These are phyloP conservation scores for Schwanniomyces sp. DNA, from an alignment of 805 yeast genomes.

Conservation along the genomic window DNA sequence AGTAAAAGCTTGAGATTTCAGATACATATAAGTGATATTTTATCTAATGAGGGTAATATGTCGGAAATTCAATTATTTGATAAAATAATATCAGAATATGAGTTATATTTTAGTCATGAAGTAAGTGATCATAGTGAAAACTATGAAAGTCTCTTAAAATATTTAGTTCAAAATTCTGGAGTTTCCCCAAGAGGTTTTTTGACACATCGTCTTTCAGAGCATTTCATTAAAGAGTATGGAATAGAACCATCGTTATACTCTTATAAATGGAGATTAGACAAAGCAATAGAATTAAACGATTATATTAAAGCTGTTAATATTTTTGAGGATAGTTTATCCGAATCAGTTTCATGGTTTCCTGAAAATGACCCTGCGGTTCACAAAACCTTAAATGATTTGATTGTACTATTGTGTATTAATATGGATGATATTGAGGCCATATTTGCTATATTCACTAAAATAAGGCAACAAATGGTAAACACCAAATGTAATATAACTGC, in stretches of 20 bases:
- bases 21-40: conserved; percentile 11
- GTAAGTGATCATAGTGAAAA: conserved; percentile 11
- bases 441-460: conserved; percentile 32
- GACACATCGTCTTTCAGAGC: conserved; percentile 11
- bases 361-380: conserved; percentile 34
- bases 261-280: conserved; percentile 29
- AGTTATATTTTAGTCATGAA: background rate
- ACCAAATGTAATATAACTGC: conserved; percentile 26
- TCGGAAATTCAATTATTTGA: conserved; percentile 4
- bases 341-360: conserved; percentile 21
- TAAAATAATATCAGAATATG: conserved; percentile 1
- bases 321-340: conserved; percentile 30
- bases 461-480: conserved; percentile 36
- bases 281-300: conserved; percentile 19
- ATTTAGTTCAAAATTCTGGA: conserved; percentile 11
- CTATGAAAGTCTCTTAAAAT: conserved; percentile 17
- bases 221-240: conserved; percentile 8
- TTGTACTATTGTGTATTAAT: conserved; percentile 34
- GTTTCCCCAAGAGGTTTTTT: conserved; percentile 20
- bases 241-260: conserved; percentile 18
- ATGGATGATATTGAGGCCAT: conserved; percentile 21
- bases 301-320: conserved; percentile 21
- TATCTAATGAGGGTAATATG: background rate
- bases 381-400: conserved; percentile 44
- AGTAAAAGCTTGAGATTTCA: conserved; percentile 18